Base-by-base conservation (phyloP, 352 stramenopile genomes). In the Phytopythium cucurbitacearum region DNA sequence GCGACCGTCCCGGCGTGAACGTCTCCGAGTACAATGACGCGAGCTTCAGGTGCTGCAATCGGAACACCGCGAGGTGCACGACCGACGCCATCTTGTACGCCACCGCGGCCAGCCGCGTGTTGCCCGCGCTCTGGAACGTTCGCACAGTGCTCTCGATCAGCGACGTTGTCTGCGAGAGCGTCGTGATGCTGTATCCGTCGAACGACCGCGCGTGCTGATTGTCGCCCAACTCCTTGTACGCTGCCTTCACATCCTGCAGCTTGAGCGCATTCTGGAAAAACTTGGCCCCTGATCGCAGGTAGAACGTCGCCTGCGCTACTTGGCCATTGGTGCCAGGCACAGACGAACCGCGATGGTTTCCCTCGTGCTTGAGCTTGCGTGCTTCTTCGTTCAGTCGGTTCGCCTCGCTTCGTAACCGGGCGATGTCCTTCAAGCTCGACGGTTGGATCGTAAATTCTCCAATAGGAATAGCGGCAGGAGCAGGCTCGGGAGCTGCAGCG, bases 221-320 rank as follows among this genome's bases (percentile, higher is more conserved):
- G 55, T 95, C 79, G 9, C 76, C 70, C n/a, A 79, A 56, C 40
- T 86, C 71, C 53, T 87, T 77, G 53, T 89, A 91, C 40, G 79
- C 81, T n/a, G 73, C 65, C 49, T 95, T 95, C 33, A 93, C 63
- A 49, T 95, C 80, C 32, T 83, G 76, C 13, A 91, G 60, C 44
- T 89, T 83, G 13, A 95, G 65, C 32, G 81, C 85, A 42, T 93
- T 73, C 59, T 91, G 74, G 38, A 95, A 89, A 60, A 93, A 95
- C 62, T 93, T 93, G 47, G 69, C 76, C 34, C 80, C 82, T 5
- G 82, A 87, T 10, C 71, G 75, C 42, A 95, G 69, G 48, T 91
- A 95, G 53, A 71, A 90, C 49, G 80, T 81, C 8, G 63, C 85
- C 56, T 89, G 74, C 11, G 79, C 84, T 32, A 84, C 56, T 52